Base-by-base conservation (phyloP, 371 early-diverging fungal species). In the Haplosporangium sp. region DNA sequence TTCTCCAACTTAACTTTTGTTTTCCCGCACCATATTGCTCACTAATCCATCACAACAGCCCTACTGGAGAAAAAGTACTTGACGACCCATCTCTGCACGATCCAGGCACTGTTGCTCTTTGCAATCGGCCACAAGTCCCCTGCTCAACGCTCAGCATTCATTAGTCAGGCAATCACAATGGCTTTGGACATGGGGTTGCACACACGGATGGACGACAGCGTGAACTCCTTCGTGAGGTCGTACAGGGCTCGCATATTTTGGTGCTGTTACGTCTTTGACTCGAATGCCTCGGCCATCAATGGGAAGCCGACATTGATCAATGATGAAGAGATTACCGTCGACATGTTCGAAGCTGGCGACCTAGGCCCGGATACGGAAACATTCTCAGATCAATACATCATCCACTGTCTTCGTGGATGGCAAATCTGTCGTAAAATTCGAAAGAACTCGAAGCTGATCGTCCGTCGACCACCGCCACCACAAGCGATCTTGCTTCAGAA, bases 41-140 rank as follows among this genome's bases (percentile, higher is more conserved):
- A 50, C 23, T 37, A 2, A 37, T 55, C 11, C n/a, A 38, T 29
- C 29, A 4, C 29, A 4, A 29, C 14, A 79, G 79, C 62, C 1
- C 58, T 79, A 5, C 47, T 71, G 55, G 79, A 71, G 48, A 67
- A 72, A 61, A 79, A 68, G 37, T 79, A 72, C 58, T 16, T 79
- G 64, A 79, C 79, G 18, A 72, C 72, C 10, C 79, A 79, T 40
- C 42, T 79, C 29, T 72, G 79, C 57, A 79, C 79, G 13, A 64
- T 79, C 45, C 79, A 79, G 62, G 51, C 79, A 1, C n/a, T 79
- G 11, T 51, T 79, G 2, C 52, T 79, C 36, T 68, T 79, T 40
- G 79, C 79, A 41, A 79, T 79, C 36, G 73, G 79, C 41, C 72
- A 79, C 52, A 79, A 79, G 23, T 79, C 79, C 0, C 73, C 73